Conservation (phyloP, 306 rosid genomes). For the Dryas drummondii region DNA sequence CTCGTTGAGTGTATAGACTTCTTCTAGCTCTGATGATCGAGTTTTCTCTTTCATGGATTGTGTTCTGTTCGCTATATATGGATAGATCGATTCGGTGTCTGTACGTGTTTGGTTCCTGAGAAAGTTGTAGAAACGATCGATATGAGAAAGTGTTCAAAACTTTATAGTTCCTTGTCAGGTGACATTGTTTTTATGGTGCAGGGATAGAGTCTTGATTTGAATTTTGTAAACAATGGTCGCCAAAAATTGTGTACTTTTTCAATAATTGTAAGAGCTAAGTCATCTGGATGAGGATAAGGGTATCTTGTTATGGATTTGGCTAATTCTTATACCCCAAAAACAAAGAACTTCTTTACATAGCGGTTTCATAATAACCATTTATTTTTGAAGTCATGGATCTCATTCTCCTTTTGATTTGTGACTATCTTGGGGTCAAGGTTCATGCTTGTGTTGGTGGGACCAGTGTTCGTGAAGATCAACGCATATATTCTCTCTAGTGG, state of each 20-base stretch:
- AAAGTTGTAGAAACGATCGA: not conserved
- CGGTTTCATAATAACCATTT: no score
- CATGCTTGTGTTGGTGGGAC: conserved; percentile 82
- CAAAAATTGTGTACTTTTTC: no score
- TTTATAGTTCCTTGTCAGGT: not conserved
- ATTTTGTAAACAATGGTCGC: not conserved
- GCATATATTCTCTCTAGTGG: conserved; percentile 58
- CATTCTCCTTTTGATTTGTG: no score
- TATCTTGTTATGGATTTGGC: not conserved
- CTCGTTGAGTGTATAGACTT: not conserved
- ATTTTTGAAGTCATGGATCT: no score
- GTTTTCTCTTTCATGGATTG: not conserved
- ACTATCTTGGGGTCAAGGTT: conserved; percentile 73
- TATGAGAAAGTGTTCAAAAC: not conserved
- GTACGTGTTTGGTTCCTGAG: not conserved
- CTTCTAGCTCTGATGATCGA: not conserved
- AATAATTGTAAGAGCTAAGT: not conserved
- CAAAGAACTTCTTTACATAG: no score
- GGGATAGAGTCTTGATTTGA: not conserved
- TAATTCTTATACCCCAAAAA: no score
- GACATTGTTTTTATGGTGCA: not conserved
- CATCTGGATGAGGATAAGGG: not conserved
- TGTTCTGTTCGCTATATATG: not conserved
- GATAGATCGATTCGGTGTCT: conserved; percentile 17
- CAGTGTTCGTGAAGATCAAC: conserved; percentile 67